Evolutionary conservation across 1,284 basidiomycete genomes (phyloP), one percentile per base, ranked within the genome.

Genomic region (Mycena sp.): DNA sequence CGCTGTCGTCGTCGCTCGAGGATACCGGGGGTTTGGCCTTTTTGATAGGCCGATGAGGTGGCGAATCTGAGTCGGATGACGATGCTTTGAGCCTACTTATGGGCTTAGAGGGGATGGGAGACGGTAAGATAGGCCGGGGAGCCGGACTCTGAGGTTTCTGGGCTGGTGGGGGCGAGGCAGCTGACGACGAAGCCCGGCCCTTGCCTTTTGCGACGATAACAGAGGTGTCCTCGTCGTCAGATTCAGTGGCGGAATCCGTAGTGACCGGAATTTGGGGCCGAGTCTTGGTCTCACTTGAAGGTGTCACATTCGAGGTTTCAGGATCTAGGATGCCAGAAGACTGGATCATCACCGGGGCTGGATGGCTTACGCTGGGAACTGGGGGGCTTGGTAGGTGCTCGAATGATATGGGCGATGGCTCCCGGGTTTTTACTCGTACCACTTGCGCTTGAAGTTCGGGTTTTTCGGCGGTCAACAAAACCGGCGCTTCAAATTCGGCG

Each of bases 1-100:
- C 87, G 69, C 85, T 88, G 68, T 87, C 86, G 35, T 84, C 83
- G 65, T 84, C 83, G 64, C 80, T 83, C 11, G 82, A 83, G 28
- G 68, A 70, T 52, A 67, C 67, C n/a, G 68, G 68, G n/a, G 74
- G 68, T 71, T 79, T 76, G 44, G 77, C 73, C 73, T 87, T 90
- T 69, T 84, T 84, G 21, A 76, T 74, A 19, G 80, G 82, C n/a
- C 78, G 78, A 58, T 73, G 66, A n/a, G 86, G 82, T 10, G 84
- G 82, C 3, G 78, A 79, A 57, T 82, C 81, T 4, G 81, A 76
- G 60, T 83, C 81, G 17, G 82, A 78, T 51, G 69, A 73, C 69
- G 56, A 72, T 69, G 57, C 65, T 58, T 66, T 72, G 54, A 56
- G 71, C 71, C 65, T 72, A 19, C 59, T 54, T 26, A 56, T 46